These are phyloP conservation scores for Flaveria trinervia DNA, from an alignment of 129 eudicot genomes.

Conservation along the genomic window DNA sequence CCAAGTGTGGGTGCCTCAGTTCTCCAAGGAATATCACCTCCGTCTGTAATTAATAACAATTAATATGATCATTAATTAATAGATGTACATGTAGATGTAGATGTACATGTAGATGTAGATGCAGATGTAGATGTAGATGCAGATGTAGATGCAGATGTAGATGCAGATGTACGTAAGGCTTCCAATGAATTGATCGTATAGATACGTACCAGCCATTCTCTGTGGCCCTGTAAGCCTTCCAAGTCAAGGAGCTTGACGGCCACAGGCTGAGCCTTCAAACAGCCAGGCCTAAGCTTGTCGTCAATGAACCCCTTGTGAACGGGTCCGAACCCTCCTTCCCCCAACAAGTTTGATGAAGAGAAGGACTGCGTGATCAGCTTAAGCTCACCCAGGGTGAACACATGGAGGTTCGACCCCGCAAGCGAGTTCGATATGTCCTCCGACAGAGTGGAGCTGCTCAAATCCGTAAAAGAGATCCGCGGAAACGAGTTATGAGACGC, in stretches of 20 bases:
- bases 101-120: no score
- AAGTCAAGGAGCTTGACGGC: slow-evolving; percentile 86
- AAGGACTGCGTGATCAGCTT: slow-evolving; percentile 75
- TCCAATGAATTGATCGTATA: no score
- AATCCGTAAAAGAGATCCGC: slow-evolving; percentile 49
- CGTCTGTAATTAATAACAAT: slow-evolving; percentile 42
- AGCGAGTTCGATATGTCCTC: slow-evolving; percentile 69
- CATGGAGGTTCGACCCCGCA: slow-evolving; percentile 67
- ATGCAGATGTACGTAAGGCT: no score
- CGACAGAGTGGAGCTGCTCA: slow-evolving; percentile 53
- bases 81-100: no score
- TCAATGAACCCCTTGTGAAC: slow-evolving; percentile 88
- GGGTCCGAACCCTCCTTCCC: slow-evolving; percentile 93
- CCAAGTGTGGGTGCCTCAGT: slow-evolving; percentile 80
- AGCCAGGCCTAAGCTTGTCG: slow-evolving; percentile 66
- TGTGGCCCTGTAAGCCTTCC: slow-evolving; percentile 78
- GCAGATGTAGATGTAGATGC: no score
- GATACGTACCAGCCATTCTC: slow-evolving; percentile 78
- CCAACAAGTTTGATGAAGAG: slow-evolving; percentile 71
- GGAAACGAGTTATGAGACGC: slow-evolving; percentile 46
- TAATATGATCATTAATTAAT: neutral
- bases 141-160: no score
- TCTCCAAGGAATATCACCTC: slow-evolving; percentile 91
- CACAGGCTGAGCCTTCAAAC: slow-evolving; percentile 80
- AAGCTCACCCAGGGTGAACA: slow-evolving; percentile 61